Percentiles rank a stretch among this genome's conserved stretches.
Evolutionary conservation across 768 basidiomycete genomes (phyloP).

Genomic region (Gymnopilus dilepis): DNA sequence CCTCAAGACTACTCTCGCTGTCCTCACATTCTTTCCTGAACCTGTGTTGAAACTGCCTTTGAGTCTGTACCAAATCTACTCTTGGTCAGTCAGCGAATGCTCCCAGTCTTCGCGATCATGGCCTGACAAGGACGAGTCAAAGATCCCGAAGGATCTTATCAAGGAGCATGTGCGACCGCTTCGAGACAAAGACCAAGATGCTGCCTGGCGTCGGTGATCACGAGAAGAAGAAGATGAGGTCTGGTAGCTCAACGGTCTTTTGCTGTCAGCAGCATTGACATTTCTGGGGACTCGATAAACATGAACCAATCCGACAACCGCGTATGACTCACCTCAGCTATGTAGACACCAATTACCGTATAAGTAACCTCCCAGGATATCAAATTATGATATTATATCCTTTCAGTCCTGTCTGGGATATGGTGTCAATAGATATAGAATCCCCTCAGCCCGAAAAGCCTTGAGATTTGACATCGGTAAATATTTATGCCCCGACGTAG

Average conservation of each 20-base stretch:
- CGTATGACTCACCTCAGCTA: constrained; percentile 24
- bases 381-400: constrained; percentile 12
- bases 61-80: constrained; percentile 65
- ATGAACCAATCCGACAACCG: constrained; percentile 3
- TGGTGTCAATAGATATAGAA: not conserved
- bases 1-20: constrained; percentile 4
- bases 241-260: constrained; percentile 72
- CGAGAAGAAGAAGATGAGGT: constrained; percentile 69
- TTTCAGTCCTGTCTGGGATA: not conserved
- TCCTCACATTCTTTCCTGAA: constrained; percentile 60
- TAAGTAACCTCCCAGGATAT: constrained; percentile 14
- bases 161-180: constrained; percentile 82
- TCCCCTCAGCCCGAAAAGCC: not conserved
- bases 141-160: constrained; percentile 68
- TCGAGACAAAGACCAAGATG: constrained; percentile 73
- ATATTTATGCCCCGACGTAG: no score
- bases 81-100: constrained; percentile 60
- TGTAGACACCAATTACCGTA: constrained; percentile 25
- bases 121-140: constrained; percentile 55
- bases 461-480: no score
- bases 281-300: constrained; percentile 24
- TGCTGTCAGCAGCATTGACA: constrained; percentile 40
- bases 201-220: constrained; percentile 65
- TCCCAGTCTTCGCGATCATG: constrained; percentile 62
- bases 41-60: constrained; percentile 65